A percentile compares a stretch with the other conserved stretches of the same genome.
phyloP scores from a whole-genome alignment of 805 yeast genomes.

The Lipomyces japonicus region DNA sequence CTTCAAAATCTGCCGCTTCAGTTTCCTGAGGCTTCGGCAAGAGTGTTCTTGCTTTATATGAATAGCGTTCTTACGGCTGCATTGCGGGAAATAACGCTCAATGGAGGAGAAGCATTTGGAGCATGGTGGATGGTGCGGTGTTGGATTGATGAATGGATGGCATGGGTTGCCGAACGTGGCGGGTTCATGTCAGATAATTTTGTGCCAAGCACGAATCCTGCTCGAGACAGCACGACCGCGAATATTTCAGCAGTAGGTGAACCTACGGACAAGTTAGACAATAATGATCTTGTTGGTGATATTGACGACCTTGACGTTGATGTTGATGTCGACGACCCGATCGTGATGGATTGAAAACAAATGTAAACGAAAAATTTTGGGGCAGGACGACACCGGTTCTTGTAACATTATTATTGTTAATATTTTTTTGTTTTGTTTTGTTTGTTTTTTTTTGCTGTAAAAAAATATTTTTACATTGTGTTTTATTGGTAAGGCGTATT shows the following conservation, averaged over 20 bases:
- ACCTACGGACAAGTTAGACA: not conserved
- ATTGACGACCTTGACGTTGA: not conserved
- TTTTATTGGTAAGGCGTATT: no score
- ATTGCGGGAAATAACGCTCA: constrained; percentile 57
- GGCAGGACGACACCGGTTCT: constrained; percentile 5
- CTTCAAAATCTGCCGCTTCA: constrained; percentile 45
- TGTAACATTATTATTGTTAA: no score
- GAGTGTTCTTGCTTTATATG: constrained; percentile 51
- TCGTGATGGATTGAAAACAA: no score
- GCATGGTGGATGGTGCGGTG: constrained; percentile 75
- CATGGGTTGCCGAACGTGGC: constrained; percentile 56
- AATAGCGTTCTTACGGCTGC: constrained; percentile 56
- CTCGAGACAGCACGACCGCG: no score
- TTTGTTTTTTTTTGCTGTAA: no score
- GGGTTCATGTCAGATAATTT: constrained; percentile 32
- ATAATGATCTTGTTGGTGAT: not conserved
- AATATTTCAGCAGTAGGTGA: not conserved
- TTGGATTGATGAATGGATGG: constrained; percentile 72
- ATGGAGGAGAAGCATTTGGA: constrained; percentile 58
- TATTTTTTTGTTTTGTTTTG: not conserved
- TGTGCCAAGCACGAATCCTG: no score
- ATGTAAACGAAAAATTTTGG: constrained; percentile 1
- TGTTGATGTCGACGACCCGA: not conserved
- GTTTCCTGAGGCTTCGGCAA: constrained; percentile 52
- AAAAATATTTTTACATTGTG: no score